Evolutionary conservation across 176 grass and related monocot genomes (phyloP), one percentile per base, ranked within the genome.

Genomic region (Metroxylon sagu): DNA sequence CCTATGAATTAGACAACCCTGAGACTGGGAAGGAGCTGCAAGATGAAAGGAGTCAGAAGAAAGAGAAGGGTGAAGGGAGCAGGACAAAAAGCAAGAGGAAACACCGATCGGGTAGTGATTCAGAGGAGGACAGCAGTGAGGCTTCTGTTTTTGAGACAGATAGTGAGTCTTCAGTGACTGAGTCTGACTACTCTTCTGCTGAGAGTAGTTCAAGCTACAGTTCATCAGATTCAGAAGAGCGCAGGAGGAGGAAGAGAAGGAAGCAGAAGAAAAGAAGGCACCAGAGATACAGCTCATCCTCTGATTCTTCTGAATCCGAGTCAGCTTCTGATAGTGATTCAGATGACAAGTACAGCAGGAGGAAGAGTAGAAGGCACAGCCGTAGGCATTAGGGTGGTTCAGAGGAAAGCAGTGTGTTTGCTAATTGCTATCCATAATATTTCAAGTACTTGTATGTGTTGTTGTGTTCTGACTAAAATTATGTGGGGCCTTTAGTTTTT

Each of bases 41-140:
- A 4, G 70, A 53, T 6, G 87, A 78, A 49, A 82, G 26, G 59
- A 76, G 68, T 29, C 52, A 72, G 14, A 69, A 81, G 72, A 77
- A 68, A 56, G 64, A 62, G 50, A 73, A 17, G 10, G 50, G 52
- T 5, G 50, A 66, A 72, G 76, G 69, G 19, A 63, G 58, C 23
- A 76, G 73, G 21, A 66, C 29, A n/a, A 98, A 81, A 64, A 88
- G 60, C 51, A 97, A 85, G 74, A 80, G 76, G 57, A 85, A 97
- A 31, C 71, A 85, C 48, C 30, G 57, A 30, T 76, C 77, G 0
- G 31, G 27, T 35, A 81, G 29, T 28, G 75, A 79, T 82, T 90
- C 91, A 60, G 83, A 85, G 54, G 6, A 29, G 16, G 73, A 76
- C 5, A 53, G 56, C 18, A 88, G 83, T 18, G 87, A 78, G 72